Base-by-base conservation (phyloP, 768 basidiomycete species). In the Hysterangium stoloniferum region DNA sequence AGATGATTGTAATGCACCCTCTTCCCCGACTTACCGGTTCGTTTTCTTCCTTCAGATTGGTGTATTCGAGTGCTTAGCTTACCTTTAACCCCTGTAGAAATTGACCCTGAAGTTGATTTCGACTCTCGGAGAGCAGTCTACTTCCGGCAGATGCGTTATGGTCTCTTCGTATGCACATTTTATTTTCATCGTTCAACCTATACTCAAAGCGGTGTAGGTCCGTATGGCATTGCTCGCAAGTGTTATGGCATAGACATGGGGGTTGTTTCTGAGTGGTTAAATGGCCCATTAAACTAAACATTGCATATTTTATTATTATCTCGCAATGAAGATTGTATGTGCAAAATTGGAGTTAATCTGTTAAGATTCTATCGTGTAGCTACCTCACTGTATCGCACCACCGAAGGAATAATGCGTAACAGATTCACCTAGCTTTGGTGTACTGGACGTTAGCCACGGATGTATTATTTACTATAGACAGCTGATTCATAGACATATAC, bases 1-100 rank as follows among this genome's bases (percentile, higher is more conserved):
- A 93, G 47, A 91, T 96, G 82, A 97, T 98, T 52, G 92, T 98
- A 57, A 95, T 99, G 93, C 96, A 99, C 66, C 96, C 96, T n/a
- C 73, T 99, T 19, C 96, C 96, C 12, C 70, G 96, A 60, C 82
- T 95, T 45, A 91, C 89, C 53, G 89, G 89, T 83, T 56, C 56
- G 79, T 63, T 19, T 12, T 41, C 31, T 34, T 9, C 22, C 19
- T 29, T 42, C 12, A 17, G 9, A 7, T 33, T 45, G 12, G 33
- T 7, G 6, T n/a, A 19, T 6, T 29, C 49, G 17, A 22, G 22
- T 49, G n/a, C 42, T 13, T n/a, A 8, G 5, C 0, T n/a, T 22
- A 33, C 15, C 27, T 20, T 27, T 34, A 53, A 51, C 60, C 50
- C 38, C 54, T 22, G n/a, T 3, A 92, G 96, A 99, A 85, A 97